Conservation (phyloP, 306 rosid genomes). For the Abrus precatorius region DNA sequence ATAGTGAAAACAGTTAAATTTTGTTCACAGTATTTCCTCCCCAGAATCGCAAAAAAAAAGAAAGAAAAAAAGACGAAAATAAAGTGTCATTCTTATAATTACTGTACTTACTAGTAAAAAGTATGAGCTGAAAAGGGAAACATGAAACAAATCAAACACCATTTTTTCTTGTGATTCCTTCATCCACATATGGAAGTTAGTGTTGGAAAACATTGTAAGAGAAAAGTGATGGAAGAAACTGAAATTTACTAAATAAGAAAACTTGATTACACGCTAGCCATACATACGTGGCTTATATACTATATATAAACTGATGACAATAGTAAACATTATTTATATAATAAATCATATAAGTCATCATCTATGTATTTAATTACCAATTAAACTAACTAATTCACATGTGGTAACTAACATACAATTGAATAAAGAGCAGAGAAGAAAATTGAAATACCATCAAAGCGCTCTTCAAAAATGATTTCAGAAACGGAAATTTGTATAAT, state of each 20-base stretch:
- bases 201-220: background rate
- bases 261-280: background rate
- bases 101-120: background rate
- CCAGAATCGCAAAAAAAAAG: background rate
- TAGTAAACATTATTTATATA: background rate
- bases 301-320: background rate
- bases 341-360: background rate
- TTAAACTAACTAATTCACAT: conserved; percentile 19
- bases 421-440: background rate
- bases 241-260: background rate
- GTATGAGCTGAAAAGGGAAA: background rate
- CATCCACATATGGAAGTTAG: conserved; percentile 4
- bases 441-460: conserved; percentile 72
- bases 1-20: background rate
- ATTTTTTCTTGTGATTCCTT: conserved; percentile 15
- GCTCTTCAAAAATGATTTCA: conserved; percentile 88
- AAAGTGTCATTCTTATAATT: background rate
- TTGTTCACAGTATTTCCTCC: background rate
- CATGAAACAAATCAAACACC: conserved; percentile 14
- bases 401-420: background rate
- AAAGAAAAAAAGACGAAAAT: background rate
- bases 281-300: conserved; percentile 10
- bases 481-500: conserved; percentile 55
- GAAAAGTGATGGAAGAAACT: conserved; percentile 9
- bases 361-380: background rate